phyloP scores from a whole-genome alignment of 139 green algal genomes.

The Coelastrella sp. region DNA sequence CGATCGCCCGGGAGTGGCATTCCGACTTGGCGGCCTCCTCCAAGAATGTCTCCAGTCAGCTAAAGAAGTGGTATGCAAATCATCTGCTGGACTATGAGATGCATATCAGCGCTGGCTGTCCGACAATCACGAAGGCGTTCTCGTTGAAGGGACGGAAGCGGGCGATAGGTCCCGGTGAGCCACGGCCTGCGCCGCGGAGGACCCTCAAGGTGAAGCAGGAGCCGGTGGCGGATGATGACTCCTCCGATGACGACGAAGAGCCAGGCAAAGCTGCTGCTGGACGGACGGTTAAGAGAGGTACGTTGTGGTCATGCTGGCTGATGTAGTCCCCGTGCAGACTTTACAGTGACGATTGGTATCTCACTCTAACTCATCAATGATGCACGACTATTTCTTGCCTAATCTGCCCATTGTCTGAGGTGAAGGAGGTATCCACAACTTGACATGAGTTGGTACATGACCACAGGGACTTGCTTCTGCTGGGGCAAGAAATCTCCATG shows the following conservation, averaged over 20 bases:
- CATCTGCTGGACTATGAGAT: constrained; percentile 9
- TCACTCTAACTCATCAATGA: too few species aligned
- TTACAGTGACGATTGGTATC: too few species aligned
- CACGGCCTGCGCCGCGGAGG: background rate
- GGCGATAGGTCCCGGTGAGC: background rate
- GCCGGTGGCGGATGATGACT: background rate
- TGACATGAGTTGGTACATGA: too few species aligned
- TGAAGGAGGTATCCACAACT: too few species aligned
- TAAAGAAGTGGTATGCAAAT: background rate
- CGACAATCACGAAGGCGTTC: background rate
- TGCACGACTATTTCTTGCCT: too few species aligned
- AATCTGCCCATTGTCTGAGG: too few species aligned
- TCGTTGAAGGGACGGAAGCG: background rate
- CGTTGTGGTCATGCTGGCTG: too few species aligned
- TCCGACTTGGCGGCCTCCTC: background rate
- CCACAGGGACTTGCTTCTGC: too few species aligned
- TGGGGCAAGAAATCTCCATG: too few species aligned
- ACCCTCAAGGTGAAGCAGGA: background rate
- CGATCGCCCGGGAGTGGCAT: background rate
- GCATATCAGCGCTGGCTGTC: constrained; percentile 4
- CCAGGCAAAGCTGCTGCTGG: background rate
- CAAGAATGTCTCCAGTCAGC: background rate
- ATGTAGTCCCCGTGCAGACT: too few species aligned
- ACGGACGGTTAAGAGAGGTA: too few species aligned
- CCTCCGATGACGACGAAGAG: background rate